Evolutionary conservation across 495 filamentous ascomycete genomes (phyloP), one percentile per base, ranked within the genome.

Genomic region (Pseudomonodictys pantanalensis): DNA sequence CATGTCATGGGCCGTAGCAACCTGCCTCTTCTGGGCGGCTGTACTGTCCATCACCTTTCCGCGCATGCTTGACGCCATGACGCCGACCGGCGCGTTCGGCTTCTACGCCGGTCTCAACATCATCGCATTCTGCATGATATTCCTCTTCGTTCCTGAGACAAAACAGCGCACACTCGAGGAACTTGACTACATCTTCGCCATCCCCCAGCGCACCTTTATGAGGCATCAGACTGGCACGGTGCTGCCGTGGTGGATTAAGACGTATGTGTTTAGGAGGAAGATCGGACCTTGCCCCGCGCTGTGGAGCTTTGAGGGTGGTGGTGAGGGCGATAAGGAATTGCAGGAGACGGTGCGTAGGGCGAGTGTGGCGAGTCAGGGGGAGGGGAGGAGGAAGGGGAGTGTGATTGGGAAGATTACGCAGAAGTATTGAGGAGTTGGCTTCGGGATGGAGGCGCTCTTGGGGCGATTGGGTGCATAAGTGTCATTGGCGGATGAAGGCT

Each of bases 1-100:
- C 2, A 69, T 69, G 67, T 17, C n/a, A 3, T 25, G 60, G 5
- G 86, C 84, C 0, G 88, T 86, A 0, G 83, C 86, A 0, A 89
- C 84, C 1, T 85, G 80, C 0, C 87, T 85, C 82, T 81, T 84
- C 73, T 87, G 88, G 70, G 87, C 87, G 54, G 81, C 82, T 60
- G 68, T 89, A 0, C 72, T 90, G 1, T 78, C 81, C 1, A 75
- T 90, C 18, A 88, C 88, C 8, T 88, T 82, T 79, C 87, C 87
- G 1, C 70, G 71, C 0, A 59, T 88, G 15, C 62, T 80, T 1
- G 63, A 67, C 0, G 78, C 78, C 0, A 85, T 88, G 66, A 79
- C 68, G 8, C 68, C 77, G 0, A 75, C 77, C 28, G 87, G 86
- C 1, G 85, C 83, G 0, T 90, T 91, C 63, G 72, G 69, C 33